Percentiles rank a stretch among this genome's conserved stretches.
Conservation (phyloP, 2,329 filamentous ascomycete genomes). For the Westerdykella sp. region DNA sequence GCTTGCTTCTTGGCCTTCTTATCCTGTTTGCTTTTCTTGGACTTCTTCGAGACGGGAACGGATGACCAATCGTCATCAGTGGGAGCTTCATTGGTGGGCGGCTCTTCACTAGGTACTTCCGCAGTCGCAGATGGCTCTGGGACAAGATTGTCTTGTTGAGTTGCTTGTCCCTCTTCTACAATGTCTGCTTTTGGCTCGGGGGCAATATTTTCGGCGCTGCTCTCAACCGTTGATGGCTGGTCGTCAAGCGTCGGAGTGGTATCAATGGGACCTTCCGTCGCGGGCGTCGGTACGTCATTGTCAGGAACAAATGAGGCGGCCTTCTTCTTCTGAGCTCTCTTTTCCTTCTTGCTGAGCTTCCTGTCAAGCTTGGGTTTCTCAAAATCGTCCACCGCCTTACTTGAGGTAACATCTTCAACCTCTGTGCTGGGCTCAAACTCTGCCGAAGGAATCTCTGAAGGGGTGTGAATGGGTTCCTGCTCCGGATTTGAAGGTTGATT, state of each 20-base stretch:
- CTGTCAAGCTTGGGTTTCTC: conserved; percentile 16
- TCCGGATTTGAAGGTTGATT: neutral
- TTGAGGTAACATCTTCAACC: neutral
- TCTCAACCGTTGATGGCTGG: neutral
- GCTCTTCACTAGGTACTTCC: conserved; percentile 3
- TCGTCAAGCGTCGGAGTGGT: neutral
- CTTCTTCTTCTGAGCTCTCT: conserved; percentile 23
- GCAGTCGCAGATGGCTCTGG: neutral
- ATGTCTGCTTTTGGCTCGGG: too few species aligned
- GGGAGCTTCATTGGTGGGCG: conserved; percentile 3
- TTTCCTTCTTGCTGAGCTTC: conserved; percentile 33
- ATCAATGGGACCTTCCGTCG: neutral
- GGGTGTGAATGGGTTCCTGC: neutral
- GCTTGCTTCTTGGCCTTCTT: conserved; percentile 23
- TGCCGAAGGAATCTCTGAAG: neutral
- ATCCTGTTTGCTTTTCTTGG: conserved; percentile 16
- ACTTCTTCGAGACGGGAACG: conserved; percentile 12
- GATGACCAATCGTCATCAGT: conserved; percentile 12
- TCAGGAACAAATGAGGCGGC: conserved; percentile 4
- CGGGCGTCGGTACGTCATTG: conserved; percentile 1
- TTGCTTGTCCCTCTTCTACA: too few species aligned
- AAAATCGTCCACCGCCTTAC: conserved; percentile 2
- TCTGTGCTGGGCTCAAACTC: neutral
- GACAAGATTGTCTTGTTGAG: too few species aligned
- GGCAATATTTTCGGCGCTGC: too few species aligned